Evolutionary conservation across 2,329 filamentous ascomycete genomes (phyloP), one percentile per base, ranked within the genome.

Genomic region (Colletotrichum sp.): DNA sequence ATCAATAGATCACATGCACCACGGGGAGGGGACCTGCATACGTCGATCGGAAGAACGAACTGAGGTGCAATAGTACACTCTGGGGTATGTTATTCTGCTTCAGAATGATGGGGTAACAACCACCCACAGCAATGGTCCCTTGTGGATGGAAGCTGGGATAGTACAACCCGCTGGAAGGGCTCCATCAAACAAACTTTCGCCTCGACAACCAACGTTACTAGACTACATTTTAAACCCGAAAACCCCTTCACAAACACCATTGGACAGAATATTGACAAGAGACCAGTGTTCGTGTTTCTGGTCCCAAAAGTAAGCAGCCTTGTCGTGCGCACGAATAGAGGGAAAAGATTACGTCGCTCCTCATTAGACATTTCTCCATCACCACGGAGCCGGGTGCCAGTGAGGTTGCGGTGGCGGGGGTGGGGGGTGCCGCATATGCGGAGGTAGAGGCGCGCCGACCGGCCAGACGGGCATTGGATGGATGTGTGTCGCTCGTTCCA

Each of bases 401-500:
- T 74, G 66, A 12, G 70, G 72, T 36, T 63, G 72, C 34, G 72
- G 72, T 21, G 69, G 72, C 11, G 72, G 71, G 2, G 71, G 72
- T 47, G 72, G 72, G 24, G 69, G 66, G 15, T 51, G 74, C 4
- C 69, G 72, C 70, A 74, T 61, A 24, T 73, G 72, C 69, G 58
- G 72, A 18, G 72, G 72, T 31, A 73, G 34, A 21, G 70, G 70
- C 47, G 64, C 54, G 6, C 59, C 70, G 61, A 57, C 51, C 51
- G 72, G 64, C 69, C 64, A 74, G 27, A 61, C 33, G 21, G 72
- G 59, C 64, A 47, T 24, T 16, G 58, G 58, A 36, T 74, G 72
- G 12, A 13, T 27, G 5, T 72, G 69, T 24, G 51, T 65, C 31
- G 64, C 36, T 21, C 72, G 72, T 73, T 87, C 85, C 86, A 88